Percentiles rank a stretch among this genome's conserved stretches.
These are phyloP conservation scores for Solanum etuberosum DNA, from an alignment of 257 asterid genomes.

Conservation along the genomic window DNA sequence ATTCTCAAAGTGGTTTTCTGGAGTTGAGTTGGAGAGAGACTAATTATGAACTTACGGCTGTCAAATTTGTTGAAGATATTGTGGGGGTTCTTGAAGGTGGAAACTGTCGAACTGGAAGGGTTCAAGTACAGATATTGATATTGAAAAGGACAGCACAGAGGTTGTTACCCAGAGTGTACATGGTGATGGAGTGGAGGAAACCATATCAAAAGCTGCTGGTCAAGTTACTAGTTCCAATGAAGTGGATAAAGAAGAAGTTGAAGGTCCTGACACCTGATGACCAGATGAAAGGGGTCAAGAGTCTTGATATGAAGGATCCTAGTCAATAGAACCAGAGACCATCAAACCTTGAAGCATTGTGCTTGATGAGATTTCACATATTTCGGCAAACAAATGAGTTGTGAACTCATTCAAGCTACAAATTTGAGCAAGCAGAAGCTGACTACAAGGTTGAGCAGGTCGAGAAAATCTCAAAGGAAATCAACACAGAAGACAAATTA, in stretches of 20 bases:
- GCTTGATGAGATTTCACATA: not conserved
- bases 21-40: conserved; percentile 6
- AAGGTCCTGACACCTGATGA: conserved; percentile 1
- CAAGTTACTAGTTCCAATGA: conserved; percentile 4
- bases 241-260: not conserved
- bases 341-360: conserved; percentile 6
- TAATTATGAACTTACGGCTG: conserved; percentile 8
- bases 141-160: not conserved
- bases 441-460: not conserved
- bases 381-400: conserved; percentile 8
- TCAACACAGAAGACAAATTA: not conserved
- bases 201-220: conserved; percentile 2
- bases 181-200: conserved; percentile 2
- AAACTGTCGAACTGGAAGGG: not conserved
- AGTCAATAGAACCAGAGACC: not conserved
- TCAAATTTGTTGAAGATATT: conserved; percentile 4
- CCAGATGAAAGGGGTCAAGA: not conserved
- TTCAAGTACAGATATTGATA: conserved; percentile 1
- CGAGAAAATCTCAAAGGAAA: not conserved
- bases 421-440: conserved; percentile 1
- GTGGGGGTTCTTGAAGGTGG: not conserved
- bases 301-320: not conserved
- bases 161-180: conserved; percentile 1
- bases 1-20: conserved; percentile 5
- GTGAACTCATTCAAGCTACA: not conserved